Conservation (phyloP, 495 filamentous ascomycete species). For the Trichoderma reesei region DNA sequence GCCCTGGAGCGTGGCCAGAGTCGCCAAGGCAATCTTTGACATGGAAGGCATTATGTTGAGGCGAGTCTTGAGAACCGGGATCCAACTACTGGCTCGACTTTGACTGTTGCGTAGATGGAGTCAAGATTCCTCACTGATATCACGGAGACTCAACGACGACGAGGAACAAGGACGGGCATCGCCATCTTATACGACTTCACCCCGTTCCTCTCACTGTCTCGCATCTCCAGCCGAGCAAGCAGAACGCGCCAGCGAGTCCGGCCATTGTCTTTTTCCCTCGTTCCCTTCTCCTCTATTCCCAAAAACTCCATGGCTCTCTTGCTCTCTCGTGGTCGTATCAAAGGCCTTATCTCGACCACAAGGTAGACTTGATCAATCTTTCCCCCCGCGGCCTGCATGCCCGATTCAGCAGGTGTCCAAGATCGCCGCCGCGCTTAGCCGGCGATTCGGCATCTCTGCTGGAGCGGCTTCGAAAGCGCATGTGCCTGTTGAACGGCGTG, state of each 20-base stretch:
- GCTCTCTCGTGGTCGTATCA: neutral
- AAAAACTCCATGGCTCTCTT: too few relatives aligned
- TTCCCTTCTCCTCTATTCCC: neutral
- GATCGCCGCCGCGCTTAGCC: neutral
- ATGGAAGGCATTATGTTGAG: conserved; percentile 1
- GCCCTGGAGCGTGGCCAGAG: conserved; percentile 7
- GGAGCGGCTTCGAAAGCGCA: neutral
- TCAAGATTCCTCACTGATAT: neutral
- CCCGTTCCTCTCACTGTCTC: too few relatives aligned
- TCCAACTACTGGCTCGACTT: neutral
- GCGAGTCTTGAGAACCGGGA: too few relatives aligned
- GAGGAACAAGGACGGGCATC: neutral
- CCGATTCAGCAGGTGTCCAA: neutral
- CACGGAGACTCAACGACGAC: neutral
- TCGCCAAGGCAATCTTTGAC: neutral
- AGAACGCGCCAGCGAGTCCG: neutral
- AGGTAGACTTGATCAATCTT: neutral
- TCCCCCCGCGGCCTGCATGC: neutral
- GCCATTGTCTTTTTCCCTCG: neutral
- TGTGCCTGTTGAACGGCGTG: neutral
- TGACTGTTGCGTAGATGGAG: neutral
- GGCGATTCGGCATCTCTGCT: neutral
- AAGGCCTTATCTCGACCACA: conserved; percentile 2
- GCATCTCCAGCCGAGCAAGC: neutral
- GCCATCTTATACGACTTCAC: neutral